A percentile compares a stretch with the other conserved stretches of the same genome.
These are phyloP conservation scores for Rhizomucor pusillus DNA, from an alignment of 371 early-diverging fungal genomes.

Conservation along the genomic window DNA sequence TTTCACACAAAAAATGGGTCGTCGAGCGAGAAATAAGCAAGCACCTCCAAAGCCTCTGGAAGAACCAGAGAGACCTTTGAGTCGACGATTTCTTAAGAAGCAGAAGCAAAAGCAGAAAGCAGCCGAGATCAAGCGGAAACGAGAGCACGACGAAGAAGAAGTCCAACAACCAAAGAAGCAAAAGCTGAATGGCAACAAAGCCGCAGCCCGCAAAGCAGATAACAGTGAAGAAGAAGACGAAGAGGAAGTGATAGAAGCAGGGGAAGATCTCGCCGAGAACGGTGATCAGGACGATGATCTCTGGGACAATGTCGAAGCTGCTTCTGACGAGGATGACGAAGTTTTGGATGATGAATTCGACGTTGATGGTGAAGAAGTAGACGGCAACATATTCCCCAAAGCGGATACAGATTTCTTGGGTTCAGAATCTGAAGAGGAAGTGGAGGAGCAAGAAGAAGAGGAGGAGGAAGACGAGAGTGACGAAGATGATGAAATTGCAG, in stretches of 20 bases:
- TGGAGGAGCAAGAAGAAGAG: slow-evolving; percentile 27
- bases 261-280: slow-evolving; percentile 7
- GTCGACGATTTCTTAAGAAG: slow-evolving; percentile 3
- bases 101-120: slow-evolving; percentile 12
- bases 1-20: slow-evolving; percentile 24
- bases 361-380: slow-evolving; percentile 19
- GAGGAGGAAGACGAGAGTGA: slow-evolving; percentile 27
- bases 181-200: slow-evolving; percentile 35
- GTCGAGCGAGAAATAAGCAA: slow-evolving; percentile 27
- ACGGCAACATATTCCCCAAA: slow-evolving; percentile 45
- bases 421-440: slow-evolving; percentile 54
- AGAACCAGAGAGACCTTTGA: slow-evolving; percentile 2
- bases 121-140: slow-evolving; percentile 16
- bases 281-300: slow-evolving; percentile 22
- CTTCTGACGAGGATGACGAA: slow-evolving; percentile 50
- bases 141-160: slow-evolving; percentile 31
- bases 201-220: slow-evolving; percentile 4
- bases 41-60: slow-evolving; percentile 19
- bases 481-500: slow-evolving; percentile 33
- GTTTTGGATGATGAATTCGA: slow-evolving; percentile 36
- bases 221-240: slow-evolving; percentile 17
- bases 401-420: slow-evolving; percentile 53
- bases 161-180: slow-evolving; percentile 28
- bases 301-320: slow-evolving; percentile 53
- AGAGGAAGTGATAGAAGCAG: slow-evolving; percentile 28